A percentile compares a stretch with the other conserved stretches of the same genome.
Conservation (phyloP, 1,139 yeast species). For the Debaryomycetaceae sp. region DNA sequence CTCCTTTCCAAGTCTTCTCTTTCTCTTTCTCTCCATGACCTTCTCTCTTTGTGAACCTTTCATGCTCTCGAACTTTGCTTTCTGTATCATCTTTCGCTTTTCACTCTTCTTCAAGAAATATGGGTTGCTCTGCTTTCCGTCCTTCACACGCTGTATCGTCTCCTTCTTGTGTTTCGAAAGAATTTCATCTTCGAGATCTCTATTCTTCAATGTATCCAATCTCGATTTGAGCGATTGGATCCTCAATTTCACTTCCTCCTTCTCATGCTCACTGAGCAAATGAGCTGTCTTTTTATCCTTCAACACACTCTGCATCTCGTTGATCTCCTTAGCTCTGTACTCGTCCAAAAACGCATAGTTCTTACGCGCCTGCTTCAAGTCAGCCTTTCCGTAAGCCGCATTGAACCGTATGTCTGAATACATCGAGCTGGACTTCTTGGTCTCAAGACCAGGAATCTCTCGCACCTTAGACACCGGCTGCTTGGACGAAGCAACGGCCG, state of each 20-base stretch:
- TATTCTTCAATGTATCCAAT: constrained; percentile 69
- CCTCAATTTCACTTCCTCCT: constrained; percentile 49
- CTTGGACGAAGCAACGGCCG: constrained; percentile 69
- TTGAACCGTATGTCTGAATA: constrained; percentile 87
- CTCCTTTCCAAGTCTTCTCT: constrained; percentile 90
- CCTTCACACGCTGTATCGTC: constrained; percentile 42
- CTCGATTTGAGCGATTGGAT: constrained; percentile 68
- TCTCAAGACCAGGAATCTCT: constrained; percentile 68
- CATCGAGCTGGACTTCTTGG: constrained; percentile 37
- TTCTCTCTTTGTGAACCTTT: constrained; percentile 78
- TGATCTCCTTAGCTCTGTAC: constrained; percentile 70
- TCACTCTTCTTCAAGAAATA: constrained; percentile 77
- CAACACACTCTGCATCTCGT: constrained; percentile 54
- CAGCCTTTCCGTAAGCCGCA: constrained; percentile 83
- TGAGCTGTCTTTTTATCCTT: constrained; percentile 51
- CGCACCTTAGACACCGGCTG: constrained; percentile 68
- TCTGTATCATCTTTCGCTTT: constrained; percentile 77
- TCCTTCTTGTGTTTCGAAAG: constrained; percentile 50
- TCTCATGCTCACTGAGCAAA: constrained; percentile 45
- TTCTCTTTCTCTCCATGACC: constrained; percentile 89
- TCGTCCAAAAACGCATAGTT: constrained; percentile 85
- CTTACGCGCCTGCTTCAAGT: constrained; percentile 58
- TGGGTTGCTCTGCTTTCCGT: constrained; percentile 47
- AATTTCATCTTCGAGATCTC: constrained; percentile 71
- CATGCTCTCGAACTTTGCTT: constrained; percentile 86